Conservation (phyloP, 495 filamentous ascomycete species). For the Xylaria curta region DNA sequence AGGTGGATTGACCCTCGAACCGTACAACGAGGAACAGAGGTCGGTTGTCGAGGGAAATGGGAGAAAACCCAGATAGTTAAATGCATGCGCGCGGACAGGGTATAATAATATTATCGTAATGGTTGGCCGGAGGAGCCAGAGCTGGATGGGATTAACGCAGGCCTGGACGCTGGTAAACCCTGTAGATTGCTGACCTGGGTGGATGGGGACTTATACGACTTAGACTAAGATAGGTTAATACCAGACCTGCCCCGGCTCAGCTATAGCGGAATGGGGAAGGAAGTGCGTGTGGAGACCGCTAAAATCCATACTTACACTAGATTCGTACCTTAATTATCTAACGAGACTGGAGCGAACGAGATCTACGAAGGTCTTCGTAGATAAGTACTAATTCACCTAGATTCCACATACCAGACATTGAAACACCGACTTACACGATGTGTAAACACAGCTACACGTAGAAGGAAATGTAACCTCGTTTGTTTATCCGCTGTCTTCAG, state of each 20-base stretch:
- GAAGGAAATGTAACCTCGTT: neutral
- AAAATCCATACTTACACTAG: neutral
- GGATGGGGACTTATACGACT: neutral
- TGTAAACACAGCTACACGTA: neutral
- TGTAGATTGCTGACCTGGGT: neutral
- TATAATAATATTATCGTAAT: conserved; percentile 18
- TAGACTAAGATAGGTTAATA: neutral
- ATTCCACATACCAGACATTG: neutral
- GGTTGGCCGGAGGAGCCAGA: neutral
- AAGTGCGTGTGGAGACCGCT: conserved; percentile 18
- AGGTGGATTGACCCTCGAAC: conserved; percentile 13
- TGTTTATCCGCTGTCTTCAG: neutral
- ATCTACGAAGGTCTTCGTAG: neutral
- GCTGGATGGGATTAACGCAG: neutral
- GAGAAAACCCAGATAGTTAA: neutral
- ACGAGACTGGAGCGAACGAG: neutral
- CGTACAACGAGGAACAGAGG: conserved; percentile 10
- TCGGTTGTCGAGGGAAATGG: neutral
- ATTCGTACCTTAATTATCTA: conserved; percentile 8
- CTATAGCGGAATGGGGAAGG: conserved; percentile 21
- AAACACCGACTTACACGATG: neutral
- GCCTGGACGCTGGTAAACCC: conserved; percentile 5
- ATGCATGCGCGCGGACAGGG: conserved; percentile 20
- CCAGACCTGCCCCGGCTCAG: conserved; percentile 15
- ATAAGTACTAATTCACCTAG: neutral